Percentiles rank a stretch among this genome's conserved stretches.
Evolutionary conservation across 2,329 filamentous ascomycete species (phyloP).

Genomic region (Penicillium sp.): DNA sequence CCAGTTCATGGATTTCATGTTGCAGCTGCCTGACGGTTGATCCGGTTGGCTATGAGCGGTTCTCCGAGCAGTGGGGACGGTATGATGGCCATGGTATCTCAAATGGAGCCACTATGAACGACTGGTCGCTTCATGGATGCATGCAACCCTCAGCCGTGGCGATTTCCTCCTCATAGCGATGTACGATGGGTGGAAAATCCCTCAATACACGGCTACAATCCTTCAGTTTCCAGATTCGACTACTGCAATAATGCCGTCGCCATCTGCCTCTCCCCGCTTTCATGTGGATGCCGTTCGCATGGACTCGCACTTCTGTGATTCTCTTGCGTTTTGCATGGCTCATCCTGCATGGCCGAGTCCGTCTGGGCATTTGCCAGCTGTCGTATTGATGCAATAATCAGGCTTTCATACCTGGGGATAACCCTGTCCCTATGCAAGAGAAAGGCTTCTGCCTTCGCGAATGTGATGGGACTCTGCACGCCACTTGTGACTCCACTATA

Average conservation of each 20-base stretch:
- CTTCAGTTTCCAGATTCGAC: constrained; percentile 27
- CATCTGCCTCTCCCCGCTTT: constrained; percentile 33
- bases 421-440: constrained; percentile 26
- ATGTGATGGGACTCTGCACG: constrained; percentile 21
- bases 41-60: constrained; percentile 36
- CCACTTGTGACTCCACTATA: constrained; percentile 19
- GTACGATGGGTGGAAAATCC: constrained; percentile 37
- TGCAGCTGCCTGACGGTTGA: constrained; percentile 28
- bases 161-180: constrained; percentile 31
- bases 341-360: constrained; percentile 34
- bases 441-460: constrained; percentile 22
- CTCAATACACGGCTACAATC: constrained; percentile 31
- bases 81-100: constrained; percentile 34
- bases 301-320: constrained; percentile 26
- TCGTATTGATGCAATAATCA: constrained; percentile 33
- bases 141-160: constrained; percentile 42
- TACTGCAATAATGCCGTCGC: constrained; percentile 32
- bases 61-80: constrained; percentile 36
- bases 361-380: constrained; percentile 37
- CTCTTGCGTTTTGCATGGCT: constrained; percentile 31
- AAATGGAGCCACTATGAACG: constrained; percentile 33
- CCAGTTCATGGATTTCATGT: constrained; percentile 31
- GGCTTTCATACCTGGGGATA: constrained; percentile 24
- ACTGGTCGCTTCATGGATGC: constrained; percentile 39
- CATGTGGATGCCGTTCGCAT: constrained; percentile 33